A percentile compares a stretch with the other conserved stretches of the same genome.
Conservation (phyloP, 345 rosid genomes). For the Capsella bursapastoris region DNA sequence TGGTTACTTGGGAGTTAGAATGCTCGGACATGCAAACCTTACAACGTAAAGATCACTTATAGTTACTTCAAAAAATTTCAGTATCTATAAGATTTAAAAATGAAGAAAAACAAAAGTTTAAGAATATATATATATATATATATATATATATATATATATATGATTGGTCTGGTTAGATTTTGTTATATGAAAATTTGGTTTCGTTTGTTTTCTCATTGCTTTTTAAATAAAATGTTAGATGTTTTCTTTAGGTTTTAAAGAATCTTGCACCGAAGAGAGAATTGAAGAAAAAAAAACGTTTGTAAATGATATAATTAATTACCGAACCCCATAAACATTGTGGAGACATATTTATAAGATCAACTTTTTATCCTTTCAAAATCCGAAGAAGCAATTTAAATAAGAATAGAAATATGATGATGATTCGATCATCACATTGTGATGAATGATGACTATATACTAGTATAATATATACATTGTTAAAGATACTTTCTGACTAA, state of each 20-base stretch:
- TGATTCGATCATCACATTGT: slow-evolving; percentile 30
- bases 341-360: slow-evolving; percentile 12
- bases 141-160: neutral
- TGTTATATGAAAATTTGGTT: neutral
- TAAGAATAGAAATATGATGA: neutral
- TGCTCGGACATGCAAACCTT: neutral
- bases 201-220: too few relatives aligned
- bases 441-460: neutral
- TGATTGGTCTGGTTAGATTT: neutral
- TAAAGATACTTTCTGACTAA: slow-evolving; percentile 25
- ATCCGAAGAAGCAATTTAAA: slow-evolving; percentile 28
- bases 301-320: neutral
- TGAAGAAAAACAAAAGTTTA: too few relatives aligned
- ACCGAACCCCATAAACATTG: neutral
- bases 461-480: slow-evolving; percentile 13
- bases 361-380: slow-evolving; percentile 28
- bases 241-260: too few relatives aligned
- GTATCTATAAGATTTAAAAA: neutral
- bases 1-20: neutral
- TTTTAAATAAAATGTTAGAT: too few relatives aligned
- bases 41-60: neutral
- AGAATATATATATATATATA: neutral
- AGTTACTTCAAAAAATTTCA: neutral
- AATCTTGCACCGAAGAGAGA: too few relatives aligned
- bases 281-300: too few relatives aligned